phyloP scores from a whole-genome alignment of 768 basidiomycete species.

The Lentinula sp. region DNA sequence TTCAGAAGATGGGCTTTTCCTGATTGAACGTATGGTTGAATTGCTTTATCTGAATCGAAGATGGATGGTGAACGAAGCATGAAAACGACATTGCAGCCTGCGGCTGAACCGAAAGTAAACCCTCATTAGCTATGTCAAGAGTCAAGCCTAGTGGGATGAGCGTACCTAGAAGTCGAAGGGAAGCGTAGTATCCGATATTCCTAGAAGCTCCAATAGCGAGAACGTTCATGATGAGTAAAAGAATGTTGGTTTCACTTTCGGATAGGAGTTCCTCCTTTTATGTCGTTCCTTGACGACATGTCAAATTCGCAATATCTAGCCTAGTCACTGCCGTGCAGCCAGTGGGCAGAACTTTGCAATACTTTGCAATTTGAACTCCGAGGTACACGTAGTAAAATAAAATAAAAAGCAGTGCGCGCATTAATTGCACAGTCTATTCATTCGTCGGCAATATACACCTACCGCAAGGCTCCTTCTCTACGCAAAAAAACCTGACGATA shows the following conservation, averaged over 20 bases:
- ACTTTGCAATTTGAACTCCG: no score
- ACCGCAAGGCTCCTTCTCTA: no score
- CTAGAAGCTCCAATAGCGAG: conserved; percentile 48
- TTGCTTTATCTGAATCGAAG: conserved; percentile 47
- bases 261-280: conserved; percentile 7
- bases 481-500: no score
- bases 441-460: no score
- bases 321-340: no score
- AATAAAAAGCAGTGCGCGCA: no score
- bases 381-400: no score
- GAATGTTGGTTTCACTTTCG: not conserved
- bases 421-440: no score
- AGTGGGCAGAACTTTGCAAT: no score
- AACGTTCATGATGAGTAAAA: conserved; percentile 23
- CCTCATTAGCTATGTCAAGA: not conserved
- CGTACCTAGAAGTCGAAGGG: conserved; percentile 42
- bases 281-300: no score
- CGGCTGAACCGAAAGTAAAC: conserved; percentile 25
- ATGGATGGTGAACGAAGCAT: conserved; percentile 45
- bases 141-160: not conserved
- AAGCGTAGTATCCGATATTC: conserved; percentile 48
- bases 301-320: no score
- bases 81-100: conserved; percentile 58
- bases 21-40: conserved; percentile 44
- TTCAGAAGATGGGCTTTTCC: conserved; percentile 50